Evolutionary conservation across 176 grass and related monocot species (phyloP).

Genomic region (Bolboschoenus planiculmis): DNA sequence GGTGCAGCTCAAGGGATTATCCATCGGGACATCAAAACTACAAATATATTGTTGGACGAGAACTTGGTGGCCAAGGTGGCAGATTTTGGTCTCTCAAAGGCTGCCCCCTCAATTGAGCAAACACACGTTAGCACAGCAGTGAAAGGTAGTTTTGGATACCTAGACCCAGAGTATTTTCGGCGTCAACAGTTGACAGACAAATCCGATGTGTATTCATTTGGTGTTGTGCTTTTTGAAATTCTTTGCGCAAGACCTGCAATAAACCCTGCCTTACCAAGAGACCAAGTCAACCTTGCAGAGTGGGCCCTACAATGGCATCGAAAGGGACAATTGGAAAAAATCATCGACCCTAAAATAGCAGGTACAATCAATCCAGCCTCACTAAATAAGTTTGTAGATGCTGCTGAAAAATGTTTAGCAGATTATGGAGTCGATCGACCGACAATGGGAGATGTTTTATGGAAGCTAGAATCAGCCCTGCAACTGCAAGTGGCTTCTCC

Average conservation of each 20-base stretch:
- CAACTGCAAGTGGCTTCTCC: slow-evolving; percentile 63
- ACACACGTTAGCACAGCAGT: slow-evolving; percentile 94
- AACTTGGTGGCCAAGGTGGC: slow-evolving; percentile 81
- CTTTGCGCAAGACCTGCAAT: slow-evolving; percentile 86
- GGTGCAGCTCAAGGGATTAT: slow-evolving; percentile 95
- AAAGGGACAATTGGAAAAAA: slow-evolving; percentile 69
- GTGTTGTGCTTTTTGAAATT: slow-evolving; percentile 87
- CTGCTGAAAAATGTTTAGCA: slow-evolving; percentile 90
- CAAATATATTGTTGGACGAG: slow-evolving; percentile 90
- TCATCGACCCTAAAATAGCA: slow-evolving; percentile 63
- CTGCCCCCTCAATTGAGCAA: slow-evolving; percentile 77
- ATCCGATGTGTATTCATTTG: slow-evolving; percentile 91
- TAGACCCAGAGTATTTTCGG: slow-evolving; percentile 94
- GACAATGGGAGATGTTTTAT: slow-evolving; percentile 87
- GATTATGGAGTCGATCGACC: slow-evolving; percentile 84
- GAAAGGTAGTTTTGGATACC: slow-evolving; percentile 95
- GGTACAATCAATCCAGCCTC: slow-evolving; percentile 55
- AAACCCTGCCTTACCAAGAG: slow-evolving; percentile 85
- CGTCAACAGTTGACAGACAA: slow-evolving; percentile 95
- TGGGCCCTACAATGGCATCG: slow-evolving; percentile 67
- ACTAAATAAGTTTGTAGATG: slow-evolving; percentile 73
- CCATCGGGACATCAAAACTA: slow-evolving; percentile 97
- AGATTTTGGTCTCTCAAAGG: slow-evolving; percentile 92
- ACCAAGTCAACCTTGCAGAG: slow-evolving; percentile 91
- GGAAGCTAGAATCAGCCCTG: slow-evolving; percentile 93